Percentiles rank a stretch among this genome's conserved stretches.
Evolutionary conservation across 1,284 basidiomycete species (phyloP).

Genomic region (Naganishia cerealis): DNA sequence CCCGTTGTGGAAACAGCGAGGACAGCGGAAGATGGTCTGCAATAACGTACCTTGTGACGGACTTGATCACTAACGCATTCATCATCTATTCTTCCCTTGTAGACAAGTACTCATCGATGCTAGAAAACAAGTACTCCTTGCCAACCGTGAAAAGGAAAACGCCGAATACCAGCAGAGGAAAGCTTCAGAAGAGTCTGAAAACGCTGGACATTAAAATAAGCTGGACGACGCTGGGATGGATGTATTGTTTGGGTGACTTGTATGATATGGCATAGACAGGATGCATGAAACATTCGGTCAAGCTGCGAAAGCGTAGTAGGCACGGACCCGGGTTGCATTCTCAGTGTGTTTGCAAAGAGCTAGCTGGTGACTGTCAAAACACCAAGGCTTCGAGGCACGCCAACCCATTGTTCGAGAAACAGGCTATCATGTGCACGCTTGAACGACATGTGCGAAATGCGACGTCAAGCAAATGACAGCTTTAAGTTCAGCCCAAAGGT

Average conservation of each 20-base stretch:
- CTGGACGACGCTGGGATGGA: background rate
- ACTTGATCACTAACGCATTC: background rate
- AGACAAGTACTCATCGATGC: conserved; percentile 36
- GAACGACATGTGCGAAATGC: background rate
- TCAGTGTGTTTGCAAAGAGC: background rate
- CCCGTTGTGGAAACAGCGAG: background rate
- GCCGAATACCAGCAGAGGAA: conserved; percentile 31
- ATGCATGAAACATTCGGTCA: background rate
- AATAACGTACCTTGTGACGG: background rate
- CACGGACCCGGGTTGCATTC: too few relatives aligned
- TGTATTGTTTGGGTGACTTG: background rate
- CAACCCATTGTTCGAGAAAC: background rate
- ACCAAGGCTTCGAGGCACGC: too few relatives aligned
- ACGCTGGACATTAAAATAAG: conserved; percentile 1
- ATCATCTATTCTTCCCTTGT: background rate
- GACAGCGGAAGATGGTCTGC: background rate
- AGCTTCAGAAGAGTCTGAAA: conserved; percentile 11
- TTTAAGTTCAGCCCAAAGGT: background rate
- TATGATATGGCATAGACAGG: conserved; percentile 5
- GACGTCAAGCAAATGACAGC: background rate
- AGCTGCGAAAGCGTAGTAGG: background rate
- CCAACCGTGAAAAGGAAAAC: conserved; percentile 36
- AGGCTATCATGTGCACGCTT: background rate
- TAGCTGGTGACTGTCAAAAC: too few relatives aligned
- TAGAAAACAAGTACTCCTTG: conserved; percentile 32